These are phyloP conservation scores for Tilletia setariae DNA, from an alignment of 1,284 basidiomycete species.

Conservation along the genomic window DNA sequence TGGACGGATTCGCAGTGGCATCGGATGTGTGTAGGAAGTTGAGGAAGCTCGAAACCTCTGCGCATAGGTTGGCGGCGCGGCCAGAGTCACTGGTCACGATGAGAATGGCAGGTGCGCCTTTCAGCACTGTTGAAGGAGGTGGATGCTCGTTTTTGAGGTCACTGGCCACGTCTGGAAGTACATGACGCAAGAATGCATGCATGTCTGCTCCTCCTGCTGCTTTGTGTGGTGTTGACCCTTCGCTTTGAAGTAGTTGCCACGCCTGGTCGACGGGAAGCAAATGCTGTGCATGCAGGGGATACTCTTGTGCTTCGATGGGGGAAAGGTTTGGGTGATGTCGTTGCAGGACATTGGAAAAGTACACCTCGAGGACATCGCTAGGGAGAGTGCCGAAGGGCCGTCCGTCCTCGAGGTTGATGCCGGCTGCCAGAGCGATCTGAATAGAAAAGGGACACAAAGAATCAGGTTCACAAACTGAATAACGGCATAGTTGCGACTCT, in stretches of 20 bases:
- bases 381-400: not conserved
- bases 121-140: not conserved
- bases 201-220: no score
- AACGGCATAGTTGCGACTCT: not conserved
- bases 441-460: no score
- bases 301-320: not conserved
- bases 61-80: not conserved
- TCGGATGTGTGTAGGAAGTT: not conserved
- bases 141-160: not conserved
- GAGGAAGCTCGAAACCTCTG: not conserved
- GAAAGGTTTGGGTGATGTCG: not conserved
- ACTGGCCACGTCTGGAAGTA: no score
- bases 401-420: not conserved
- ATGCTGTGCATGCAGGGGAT: not conserved
- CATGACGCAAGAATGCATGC: no score
- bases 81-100: not conserved
- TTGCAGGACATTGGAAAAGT: not conserved
- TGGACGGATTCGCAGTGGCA: not conserved
- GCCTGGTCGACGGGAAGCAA: not conserved
- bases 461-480: no score
- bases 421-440: not conserved
- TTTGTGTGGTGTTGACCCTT: no score
- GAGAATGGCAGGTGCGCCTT: conserved; percentile 1
- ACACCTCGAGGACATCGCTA: not conserved
- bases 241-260: no score